Evolutionary conservation across 1,284 basidiomycete genomes (phyloP).

Genomic region (Laetiporus sulphureus): DNA sequence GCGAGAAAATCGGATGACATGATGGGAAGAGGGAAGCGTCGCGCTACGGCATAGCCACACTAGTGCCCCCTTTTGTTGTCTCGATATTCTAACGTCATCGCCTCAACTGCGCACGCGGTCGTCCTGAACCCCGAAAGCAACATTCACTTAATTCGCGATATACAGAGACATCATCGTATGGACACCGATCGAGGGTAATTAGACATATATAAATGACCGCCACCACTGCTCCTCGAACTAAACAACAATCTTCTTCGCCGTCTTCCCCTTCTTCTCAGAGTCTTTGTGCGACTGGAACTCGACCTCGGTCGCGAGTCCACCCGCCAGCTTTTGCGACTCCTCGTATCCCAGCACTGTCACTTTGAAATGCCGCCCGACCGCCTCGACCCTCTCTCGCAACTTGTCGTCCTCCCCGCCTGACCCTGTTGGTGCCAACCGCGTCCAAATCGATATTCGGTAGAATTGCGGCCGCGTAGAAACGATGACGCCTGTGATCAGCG

Average conservation of each 20-base stretch:
- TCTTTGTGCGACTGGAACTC: slow-evolving; percentile 94
- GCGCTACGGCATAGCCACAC: slow-evolving; percentile 4
- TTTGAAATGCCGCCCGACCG: slow-evolving; percentile 85
- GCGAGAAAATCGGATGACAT: slow-evolving; percentile 58
- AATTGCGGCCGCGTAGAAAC: slow-evolving; percentile 92
- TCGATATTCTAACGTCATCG: neutral
- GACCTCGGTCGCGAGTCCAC: slow-evolving; percentile 85
- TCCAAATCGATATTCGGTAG: slow-evolving; percentile 97
- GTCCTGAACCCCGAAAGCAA: neutral
- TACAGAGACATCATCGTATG: neutral
- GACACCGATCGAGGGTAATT: slow-evolving; percentile 7
- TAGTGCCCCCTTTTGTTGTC: no score
- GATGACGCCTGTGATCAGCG: slow-evolving; percentile 92
- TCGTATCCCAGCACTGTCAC: slow-evolving; percentile 78
- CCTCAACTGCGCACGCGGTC: slow-evolving; percentile 1
- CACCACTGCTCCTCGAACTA: slow-evolving; percentile 4
- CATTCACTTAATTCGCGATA: neutral
- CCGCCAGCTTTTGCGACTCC: slow-evolving; percentile 69
- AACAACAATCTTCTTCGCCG: slow-evolving; percentile 70
- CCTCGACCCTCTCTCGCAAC: slow-evolving; percentile 49
- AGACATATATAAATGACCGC: slow-evolving; percentile 17
- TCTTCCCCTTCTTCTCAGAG: slow-evolving; percentile 91
- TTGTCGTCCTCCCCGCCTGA: slow-evolving; percentile 32
- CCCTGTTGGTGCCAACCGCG: slow-evolving; percentile 65
- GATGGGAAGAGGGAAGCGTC: slow-evolving; percentile 2